Conservation (phyloP, 2,329 filamentous ascomycete genomes). For the Annulohypoxylon truncatum region DNA sequence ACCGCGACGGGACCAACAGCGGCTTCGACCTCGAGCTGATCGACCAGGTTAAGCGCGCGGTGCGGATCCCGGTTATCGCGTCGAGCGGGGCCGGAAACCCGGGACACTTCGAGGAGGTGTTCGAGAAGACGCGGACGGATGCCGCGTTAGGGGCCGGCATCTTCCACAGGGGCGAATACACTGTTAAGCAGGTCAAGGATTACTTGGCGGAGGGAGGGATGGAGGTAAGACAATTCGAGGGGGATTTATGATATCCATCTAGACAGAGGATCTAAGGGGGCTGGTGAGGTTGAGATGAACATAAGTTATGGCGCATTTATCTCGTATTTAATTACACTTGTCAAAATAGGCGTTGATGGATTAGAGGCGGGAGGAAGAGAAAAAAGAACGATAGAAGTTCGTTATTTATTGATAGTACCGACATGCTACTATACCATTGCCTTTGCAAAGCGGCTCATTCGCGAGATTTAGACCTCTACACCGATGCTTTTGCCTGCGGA, state of each 20-base stretch:
- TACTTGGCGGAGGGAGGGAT: slow-evolving; percentile 77
- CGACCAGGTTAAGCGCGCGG: slow-evolving; percentile 83
- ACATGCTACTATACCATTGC: slow-evolving; percentile 33
- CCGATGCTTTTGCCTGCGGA: slow-evolving; percentile 4
- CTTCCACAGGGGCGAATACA: slow-evolving; percentile 97
- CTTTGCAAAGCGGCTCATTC: slow-evolving; percentile 27
- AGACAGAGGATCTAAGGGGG: not conserved
- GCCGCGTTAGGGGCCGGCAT: slow-evolving; percentile 95
- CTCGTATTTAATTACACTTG: slow-evolving; percentile 28
- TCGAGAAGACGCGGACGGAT: slow-evolving; percentile 85
- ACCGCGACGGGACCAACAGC: slow-evolving; percentile 93
- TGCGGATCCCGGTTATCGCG: slow-evolving; percentile 94
- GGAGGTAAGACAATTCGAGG: slow-evolving; percentile 82
- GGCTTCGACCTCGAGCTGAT: slow-evolving; percentile 97
- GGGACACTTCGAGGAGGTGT: slow-evolving; percentile 90
- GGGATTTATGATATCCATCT: slow-evolving; percentile 52
- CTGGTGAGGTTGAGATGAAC: slow-evolving; percentile 3
- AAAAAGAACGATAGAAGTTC: slow-evolving; percentile 39
- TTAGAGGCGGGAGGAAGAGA: slow-evolving; percentile 20
- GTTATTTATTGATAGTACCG: slow-evolving; percentile 39
- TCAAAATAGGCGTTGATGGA: slow-evolving; percentile 41
- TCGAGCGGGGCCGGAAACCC: slow-evolving; percentile 92
- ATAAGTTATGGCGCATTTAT: slow-evolving; percentile 15
- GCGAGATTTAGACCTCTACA: slow-evolving; percentile 18
- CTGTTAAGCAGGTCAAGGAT: slow-evolving; percentile 93